A percentile compares a stretch with the other conserved stretches of the same genome.
phyloP scores from a whole-genome alignment of 768 basidiomycete genomes.

The Lepiota brunneoincarnata region DNA sequence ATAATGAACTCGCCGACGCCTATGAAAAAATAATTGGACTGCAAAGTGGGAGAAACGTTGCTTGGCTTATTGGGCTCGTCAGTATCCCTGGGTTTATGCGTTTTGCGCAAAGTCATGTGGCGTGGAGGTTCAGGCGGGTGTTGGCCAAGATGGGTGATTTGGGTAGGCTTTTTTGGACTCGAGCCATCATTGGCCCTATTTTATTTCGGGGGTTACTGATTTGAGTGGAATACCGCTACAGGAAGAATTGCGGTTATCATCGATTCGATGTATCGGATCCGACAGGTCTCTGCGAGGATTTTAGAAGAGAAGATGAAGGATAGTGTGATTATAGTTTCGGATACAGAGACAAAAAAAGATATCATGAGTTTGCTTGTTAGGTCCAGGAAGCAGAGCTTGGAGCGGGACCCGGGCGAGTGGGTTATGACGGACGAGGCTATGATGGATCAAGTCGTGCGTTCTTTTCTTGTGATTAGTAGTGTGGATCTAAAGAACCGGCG shows the following conservation, averaged over 20 bases:
- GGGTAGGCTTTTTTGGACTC: neutral
- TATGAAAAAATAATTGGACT: constrained; percentile 40
- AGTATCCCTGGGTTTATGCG: constrained; percentile 21
- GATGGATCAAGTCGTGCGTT: constrained; percentile 50
- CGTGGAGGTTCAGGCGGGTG: neutral
- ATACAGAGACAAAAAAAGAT: constrained; percentile 42
- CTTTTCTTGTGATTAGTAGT: neutral
- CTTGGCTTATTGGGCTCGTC: neutral
- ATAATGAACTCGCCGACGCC: constrained; percentile 45
- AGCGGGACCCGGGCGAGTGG: constrained; percentile 31
- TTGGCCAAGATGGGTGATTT: neutral
- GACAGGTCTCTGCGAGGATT: constrained; percentile 36
- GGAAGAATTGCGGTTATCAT: constrained; percentile 21
- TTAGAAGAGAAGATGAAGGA: constrained; percentile 39
- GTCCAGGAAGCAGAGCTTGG: constrained; percentile 35
- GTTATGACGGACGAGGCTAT: constrained; percentile 44
- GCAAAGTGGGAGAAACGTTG: constrained; percentile 29
- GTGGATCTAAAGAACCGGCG: neutral
- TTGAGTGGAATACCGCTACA: constrained; percentile 15
- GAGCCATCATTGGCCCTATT: constrained; percentile 19
- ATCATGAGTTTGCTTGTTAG: constrained; percentile 52
- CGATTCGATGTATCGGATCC: constrained; percentile 41
- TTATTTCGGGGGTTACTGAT: neutral
- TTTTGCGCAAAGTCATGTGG: neutral
- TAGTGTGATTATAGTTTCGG: constrained; percentile 26